Conservation (phyloP, 2,329 filamentous ascomycete genomes). For the Phyllosticta citriasiana region DNA sequence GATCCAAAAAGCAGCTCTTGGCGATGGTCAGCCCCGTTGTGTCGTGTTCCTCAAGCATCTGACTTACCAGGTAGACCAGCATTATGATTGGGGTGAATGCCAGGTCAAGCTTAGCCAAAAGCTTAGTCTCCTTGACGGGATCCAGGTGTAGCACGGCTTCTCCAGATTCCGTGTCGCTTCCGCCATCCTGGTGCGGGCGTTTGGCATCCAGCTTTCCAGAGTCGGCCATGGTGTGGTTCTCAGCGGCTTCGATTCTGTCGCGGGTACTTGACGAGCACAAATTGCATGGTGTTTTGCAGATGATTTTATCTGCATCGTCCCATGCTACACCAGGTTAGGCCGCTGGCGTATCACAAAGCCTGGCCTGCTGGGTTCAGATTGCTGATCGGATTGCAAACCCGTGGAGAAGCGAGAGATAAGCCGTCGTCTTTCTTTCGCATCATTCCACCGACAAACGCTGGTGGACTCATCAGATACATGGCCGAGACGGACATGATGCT, state of each 20-base stretch:
- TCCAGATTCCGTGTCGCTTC: slow-evolving; percentile 7
- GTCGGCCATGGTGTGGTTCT: background rate
- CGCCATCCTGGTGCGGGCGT: slow-evolving; percentile 11
- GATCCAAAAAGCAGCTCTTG: slow-evolving; percentile 42
- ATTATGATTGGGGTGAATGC: slow-evolving; percentile 44
- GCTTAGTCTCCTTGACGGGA: slow-evolving; percentile 34
- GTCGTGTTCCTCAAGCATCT: background rate
- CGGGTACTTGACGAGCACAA: background rate
- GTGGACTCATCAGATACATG: background rate
- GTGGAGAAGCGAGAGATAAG: background rate
- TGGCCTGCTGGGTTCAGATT: background rate
- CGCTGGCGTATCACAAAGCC: background rate
- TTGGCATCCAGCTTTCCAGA: slow-evolving; percentile 5
- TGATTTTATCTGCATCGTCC: background rate
- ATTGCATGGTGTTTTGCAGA: background rate
- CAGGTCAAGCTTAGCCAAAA: slow-evolving; percentile 40
- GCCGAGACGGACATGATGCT: background rate
- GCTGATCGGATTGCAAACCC: background rate
- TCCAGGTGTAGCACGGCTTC: slow-evolving; percentile 26
- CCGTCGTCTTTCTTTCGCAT: background rate
- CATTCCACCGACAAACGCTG: background rate
- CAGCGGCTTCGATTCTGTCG: background rate
- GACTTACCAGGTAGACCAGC: slow-evolving; percentile 39
- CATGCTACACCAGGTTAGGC: background rate
- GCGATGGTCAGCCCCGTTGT: background rate